These are phyloP conservation scores for Casuarina equisetifolia DNA, from an alignment of 306 rosid genomes.

Conservation along the genomic window DNA sequence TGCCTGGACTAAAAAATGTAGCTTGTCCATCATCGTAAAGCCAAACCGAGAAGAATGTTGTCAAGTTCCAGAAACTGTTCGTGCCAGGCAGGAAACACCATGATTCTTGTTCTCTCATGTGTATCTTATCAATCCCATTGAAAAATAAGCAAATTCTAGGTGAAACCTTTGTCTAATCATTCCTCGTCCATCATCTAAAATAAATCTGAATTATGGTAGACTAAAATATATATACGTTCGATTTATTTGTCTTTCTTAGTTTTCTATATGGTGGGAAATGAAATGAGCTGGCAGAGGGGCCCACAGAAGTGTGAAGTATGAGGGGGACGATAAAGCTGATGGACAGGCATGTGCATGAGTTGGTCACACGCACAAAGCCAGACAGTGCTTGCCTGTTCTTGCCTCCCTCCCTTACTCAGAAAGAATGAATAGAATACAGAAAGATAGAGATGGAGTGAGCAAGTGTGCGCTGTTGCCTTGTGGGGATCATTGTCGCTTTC, in stretches of 20 bases:
- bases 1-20: neutral
- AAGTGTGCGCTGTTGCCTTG: neutral
- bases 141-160: no score
- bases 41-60: no score
- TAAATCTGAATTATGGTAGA: no score
- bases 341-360: slow-evolving; percentile 25
- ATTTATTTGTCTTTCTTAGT: no score
- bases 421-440: neutral
- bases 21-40: no score
- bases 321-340: slow-evolving; percentile 18
- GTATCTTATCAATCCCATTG: no score
- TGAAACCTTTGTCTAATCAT: no score
- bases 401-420: neutral
- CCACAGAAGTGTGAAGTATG: slow-evolving; percentile 7
- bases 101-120: no score
- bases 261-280: neutral
- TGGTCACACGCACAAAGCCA: slow-evolving; percentile 4
- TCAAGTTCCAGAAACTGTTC: no score
- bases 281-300: slow-evolving; percentile 26
- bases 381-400: neutral
- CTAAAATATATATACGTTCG: no score
- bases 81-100: no score
- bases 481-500: slow-evolving; percentile 14
- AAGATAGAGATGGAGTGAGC: neutral
- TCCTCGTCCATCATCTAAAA: no score